Evolutionary conservation across 2,329 filamentous ascomycete species (phyloP), one percentile per base, ranked within the genome.

Genomic region (Fusarium ambrosium): DNA sequence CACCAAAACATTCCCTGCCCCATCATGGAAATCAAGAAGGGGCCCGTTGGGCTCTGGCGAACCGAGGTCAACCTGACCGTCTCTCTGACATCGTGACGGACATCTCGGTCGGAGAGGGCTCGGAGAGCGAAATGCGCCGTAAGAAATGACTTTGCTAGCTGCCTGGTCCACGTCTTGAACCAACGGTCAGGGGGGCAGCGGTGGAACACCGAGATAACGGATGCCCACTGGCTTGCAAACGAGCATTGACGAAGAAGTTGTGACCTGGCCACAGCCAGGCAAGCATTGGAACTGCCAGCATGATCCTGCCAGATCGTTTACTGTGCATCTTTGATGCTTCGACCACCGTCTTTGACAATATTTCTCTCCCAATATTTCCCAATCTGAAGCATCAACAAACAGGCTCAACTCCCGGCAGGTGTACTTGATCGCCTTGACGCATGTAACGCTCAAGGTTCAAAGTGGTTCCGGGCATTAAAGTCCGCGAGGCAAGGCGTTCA

Each of bases 61-160:
- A 56, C 76, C 74, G 76, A 77, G 74, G 76, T 71, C 72, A 78
- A 62, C 53, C 56, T 67, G 64, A 70, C 59, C 45, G 45, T 51
- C 45, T 55, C 59, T 56, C 66, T 62, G 41, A 36, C 22, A 27
- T 59, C 58, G 20, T 62, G 45, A 27, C 64, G 62, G 64, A 64
- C 51, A 53, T 64, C 39, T 71, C 56, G 61, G 55, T 60, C 61
- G 41, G 62, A 53, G n/a, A 64, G 43, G 24, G 36, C 39, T 69
- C 45, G 67, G 66, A 39, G 24, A 69, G 59, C 61, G 56, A 71
- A 36, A 66, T 60, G 8, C 51, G 41, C 37, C 14, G 61, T 62
- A 61, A 39, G 41, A 32, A 53, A 41, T 34, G 56, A 60, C 24
- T 48, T 62, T 39, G 22, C 59, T 67, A 66, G 48, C 24, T 56